These are phyloP conservation scores for Camellia oleifera DNA, from an alignment of 179 eudicot genomes.

Conservation along the genomic window DNA sequence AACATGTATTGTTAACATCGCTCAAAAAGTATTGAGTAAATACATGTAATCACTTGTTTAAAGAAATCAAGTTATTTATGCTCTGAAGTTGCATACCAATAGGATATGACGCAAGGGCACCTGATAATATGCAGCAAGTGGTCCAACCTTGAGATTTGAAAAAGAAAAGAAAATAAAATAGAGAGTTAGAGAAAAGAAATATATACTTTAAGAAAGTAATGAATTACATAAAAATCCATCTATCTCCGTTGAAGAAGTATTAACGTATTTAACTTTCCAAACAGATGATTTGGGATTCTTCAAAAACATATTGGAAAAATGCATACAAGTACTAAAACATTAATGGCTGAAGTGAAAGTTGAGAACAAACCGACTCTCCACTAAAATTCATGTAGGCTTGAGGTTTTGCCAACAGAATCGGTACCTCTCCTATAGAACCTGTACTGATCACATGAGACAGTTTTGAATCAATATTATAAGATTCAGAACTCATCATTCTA, in stretches of 20 bases:
- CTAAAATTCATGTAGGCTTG: conserved; percentile 95
- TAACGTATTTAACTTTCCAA: too few species aligned
- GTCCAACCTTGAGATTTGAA: conserved; percentile 8
- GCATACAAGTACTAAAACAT: not conserved
- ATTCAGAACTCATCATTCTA: not conserved
- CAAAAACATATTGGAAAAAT: not conserved
- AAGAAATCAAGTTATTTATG: not conserved
- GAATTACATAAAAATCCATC: not conserved
- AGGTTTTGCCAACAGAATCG: conserved; percentile 80
- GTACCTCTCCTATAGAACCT: conserved; percentile 94
- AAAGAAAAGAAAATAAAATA: not conserved
- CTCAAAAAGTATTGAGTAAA: not conserved
- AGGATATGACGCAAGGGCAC: conserved; percentile 13
- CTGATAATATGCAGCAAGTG: conserved; percentile 16
- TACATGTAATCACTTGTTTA: not conserved
- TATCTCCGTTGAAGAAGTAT: too few species aligned
- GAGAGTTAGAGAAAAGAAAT: not conserved
- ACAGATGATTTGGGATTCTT: too few species aligned
- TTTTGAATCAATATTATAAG: not conserved
- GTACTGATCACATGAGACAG: conserved; percentile 32
- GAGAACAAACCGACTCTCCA: conserved; percentile 79
- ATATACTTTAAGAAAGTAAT: not conserved
- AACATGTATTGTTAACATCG: not conserved
- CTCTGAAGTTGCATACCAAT: conserved; percentile 8
- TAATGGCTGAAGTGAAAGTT: conserved; percentile 11